Evolutionary conservation across 495 filamentous ascomycete species (phyloP).

Genomic region (Bacidia rubella): DNA sequence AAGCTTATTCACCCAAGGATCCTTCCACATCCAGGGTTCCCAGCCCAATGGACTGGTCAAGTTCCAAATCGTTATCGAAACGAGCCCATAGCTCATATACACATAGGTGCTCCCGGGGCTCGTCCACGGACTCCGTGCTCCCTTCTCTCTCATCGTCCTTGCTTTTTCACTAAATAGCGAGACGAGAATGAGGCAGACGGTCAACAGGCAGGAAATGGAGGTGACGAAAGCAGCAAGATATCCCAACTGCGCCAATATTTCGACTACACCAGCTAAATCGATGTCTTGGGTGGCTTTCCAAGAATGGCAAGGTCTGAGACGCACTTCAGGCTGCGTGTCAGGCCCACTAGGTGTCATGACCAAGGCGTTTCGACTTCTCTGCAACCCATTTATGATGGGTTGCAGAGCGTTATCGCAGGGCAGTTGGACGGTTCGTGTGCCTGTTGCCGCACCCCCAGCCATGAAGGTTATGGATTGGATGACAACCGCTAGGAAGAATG

Average conservation of each 20-base stretch:
- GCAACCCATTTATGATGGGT: background rate
- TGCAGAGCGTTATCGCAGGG: background rate
- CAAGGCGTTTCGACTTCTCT: background rate
- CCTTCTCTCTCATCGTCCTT: background rate
- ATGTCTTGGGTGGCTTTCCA: background rate
- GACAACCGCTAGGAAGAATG: background rate
- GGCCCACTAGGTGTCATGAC: background rate
- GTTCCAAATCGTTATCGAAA: background rate
- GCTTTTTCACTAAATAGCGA: background rate
- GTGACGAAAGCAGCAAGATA: background rate
- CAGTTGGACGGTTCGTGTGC: background rate
- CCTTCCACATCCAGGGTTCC: background rate
- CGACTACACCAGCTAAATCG: background rate
- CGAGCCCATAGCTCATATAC: background rate
- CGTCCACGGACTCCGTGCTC: background rate
- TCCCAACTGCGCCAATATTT: background rate
- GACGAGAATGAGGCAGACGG: too few relatives aligned
- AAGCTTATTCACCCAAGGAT: background rate
- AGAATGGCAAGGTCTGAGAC: background rate
- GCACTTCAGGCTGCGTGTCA: too few relatives aligned
- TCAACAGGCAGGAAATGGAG: too few relatives aligned
- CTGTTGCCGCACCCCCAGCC: background rate
- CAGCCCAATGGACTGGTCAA: background rate
- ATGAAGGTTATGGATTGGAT: constrained; percentile 3
- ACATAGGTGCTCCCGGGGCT: background rate